Percentiles rank a stretch among this genome's conserved stretches.
Evolutionary conservation across 2,329 filamentous ascomycete genomes (phyloP).

Genomic region (Microthyrium microscopicum): DNA sequence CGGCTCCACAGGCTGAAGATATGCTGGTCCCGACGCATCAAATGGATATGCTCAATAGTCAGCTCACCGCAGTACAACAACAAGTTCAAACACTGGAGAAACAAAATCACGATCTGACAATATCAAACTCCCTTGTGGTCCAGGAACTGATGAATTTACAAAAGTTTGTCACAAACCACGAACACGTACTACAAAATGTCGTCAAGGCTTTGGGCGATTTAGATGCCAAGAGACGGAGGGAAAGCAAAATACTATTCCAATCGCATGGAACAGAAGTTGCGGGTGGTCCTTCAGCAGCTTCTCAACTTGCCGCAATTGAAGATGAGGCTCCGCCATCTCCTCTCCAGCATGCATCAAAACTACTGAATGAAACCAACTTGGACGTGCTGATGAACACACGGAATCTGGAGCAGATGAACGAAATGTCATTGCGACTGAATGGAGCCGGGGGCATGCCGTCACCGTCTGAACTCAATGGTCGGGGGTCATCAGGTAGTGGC

Average conservation of each 20-base stretch:
- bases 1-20: slow-evolving; percentile 32
- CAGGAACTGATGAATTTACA: slow-evolving; percentile 48
- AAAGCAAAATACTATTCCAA: slow-evolving; percentile 34
- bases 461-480: slow-evolving; percentile 32
- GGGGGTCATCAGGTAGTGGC: slow-evolving; percentile 26
- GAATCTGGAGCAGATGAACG: slow-evolving; percentile 49
- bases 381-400: slow-evolving; percentile 46
- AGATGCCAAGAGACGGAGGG: slow-evolving; percentile 46
- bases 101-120: slow-evolving; percentile 61
- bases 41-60: slow-evolving; percentile 74
- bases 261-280: too few relatives aligned
- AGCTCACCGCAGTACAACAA: slow-evolving; percentile 77
- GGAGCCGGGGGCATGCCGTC: slow-evolving; percentile 40
- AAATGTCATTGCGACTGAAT: slow-evolving; percentile 37
- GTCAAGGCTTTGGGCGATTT: slow-evolving; percentile 51
- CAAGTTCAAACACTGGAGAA: slow-evolving; percentile 80
- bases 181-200: slow-evolving; percentile 53
- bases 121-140: slow-evolving; percentile 46
- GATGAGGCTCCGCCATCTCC: slow-evolving; percentile 52
- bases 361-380: slow-evolving; percentile 47
- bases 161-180: slow-evolving; percentile 56
- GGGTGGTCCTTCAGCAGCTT: slow-evolving; percentile 14
- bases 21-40: slow-evolving; percentile 73
- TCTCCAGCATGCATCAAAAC: slow-evolving; percentile 49
- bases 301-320: slow-evolving; percentile 16